Evolutionary conservation across 1,139 yeast species (phyloP).

Genomic region (Kodamaea fungicola): DNA sequence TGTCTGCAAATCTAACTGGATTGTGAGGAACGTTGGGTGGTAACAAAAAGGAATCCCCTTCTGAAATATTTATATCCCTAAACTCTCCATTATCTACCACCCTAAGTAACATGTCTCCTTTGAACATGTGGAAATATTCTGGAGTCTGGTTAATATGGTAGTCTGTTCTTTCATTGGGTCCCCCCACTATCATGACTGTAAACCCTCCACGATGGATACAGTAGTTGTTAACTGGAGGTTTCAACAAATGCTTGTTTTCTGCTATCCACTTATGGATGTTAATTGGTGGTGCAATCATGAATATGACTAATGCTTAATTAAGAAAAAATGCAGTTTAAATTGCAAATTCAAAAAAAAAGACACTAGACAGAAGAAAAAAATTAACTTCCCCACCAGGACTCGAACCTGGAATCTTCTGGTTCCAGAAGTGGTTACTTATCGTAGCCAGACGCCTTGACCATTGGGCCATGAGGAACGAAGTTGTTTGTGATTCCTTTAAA

Average conservation of each 20-base stretch:
- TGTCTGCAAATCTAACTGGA: conserved; percentile 81
- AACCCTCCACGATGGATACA: conserved; percentile 90
- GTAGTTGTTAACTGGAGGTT: conserved; percentile 90
- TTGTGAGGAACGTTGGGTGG: conserved; percentile 88
- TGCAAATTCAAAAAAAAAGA: background rate
- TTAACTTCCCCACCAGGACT: conserved; percentile 87
- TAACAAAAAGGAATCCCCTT: conserved; percentile 83
- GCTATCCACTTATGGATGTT: conserved; percentile 77
- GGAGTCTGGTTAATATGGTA: conserved; percentile 94
- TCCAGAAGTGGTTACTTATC: conserved; percentile 52
- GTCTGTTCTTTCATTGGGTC: conserved; percentile 91
- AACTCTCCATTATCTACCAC: conserved; percentile 84
- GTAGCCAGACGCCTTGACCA: conserved; percentile 59
- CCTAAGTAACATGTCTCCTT: conserved; percentile 79
- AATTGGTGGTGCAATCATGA: conserved; percentile 66
- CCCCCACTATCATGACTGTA: conserved; percentile 93
- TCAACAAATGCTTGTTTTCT: conserved; percentile 69
- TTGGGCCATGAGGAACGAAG: conserved; percentile 55
- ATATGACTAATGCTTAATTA: background rate
- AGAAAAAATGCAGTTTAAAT: background rate
- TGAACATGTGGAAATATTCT: conserved; percentile 85
- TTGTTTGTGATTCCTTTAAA: too few species aligned
- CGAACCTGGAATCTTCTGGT: conserved; percentile 95
- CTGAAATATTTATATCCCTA: conserved; percentile 68
- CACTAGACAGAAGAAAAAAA: conserved; percentile 9